phyloP scores from a whole-genome alignment of 2,329 filamentous ascomycete genomes.

The Penicillium sp. region DNA sequence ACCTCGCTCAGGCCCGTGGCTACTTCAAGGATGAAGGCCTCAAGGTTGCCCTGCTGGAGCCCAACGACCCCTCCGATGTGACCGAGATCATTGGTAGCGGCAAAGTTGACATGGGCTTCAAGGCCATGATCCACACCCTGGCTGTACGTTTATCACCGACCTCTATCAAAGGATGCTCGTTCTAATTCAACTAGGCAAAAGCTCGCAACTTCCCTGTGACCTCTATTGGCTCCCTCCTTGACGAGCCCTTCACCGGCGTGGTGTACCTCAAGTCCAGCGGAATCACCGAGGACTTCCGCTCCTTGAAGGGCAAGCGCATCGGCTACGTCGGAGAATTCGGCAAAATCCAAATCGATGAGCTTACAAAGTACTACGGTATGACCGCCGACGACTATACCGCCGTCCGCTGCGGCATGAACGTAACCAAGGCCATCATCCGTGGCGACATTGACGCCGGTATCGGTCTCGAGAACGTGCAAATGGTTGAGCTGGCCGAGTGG shows the following conservation, averaged over 20 bases:
- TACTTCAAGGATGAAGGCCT: slow-evolving; percentile 74
- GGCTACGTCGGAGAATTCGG: slow-evolving; percentile 80
- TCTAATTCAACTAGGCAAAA: slow-evolving; percentile 58
- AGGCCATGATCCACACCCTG: slow-evolving; percentile 81
- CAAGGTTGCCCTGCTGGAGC: slow-evolving; percentile 74
- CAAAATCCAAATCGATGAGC: slow-evolving; percentile 80
- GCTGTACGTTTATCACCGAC: slow-evolving; percentile 51
- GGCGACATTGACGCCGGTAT: slow-evolving; percentile 73
- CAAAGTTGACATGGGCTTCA: slow-evolving; percentile 77
- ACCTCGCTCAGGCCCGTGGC: slow-evolving; percentile 73
- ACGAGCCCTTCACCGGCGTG: slow-evolving; percentile 78
- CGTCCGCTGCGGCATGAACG: slow-evolving; percentile 78
- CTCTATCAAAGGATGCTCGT: neutral
- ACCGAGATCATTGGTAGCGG: slow-evolving; percentile 77
- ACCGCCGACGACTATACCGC: slow-evolving; percentile 71
- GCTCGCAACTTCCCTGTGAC: slow-evolving; percentile 71
- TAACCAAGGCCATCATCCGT: slow-evolving; percentile 72
- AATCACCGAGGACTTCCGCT: slow-evolving; percentile 73
- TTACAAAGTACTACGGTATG: slow-evolving; percentile 77
- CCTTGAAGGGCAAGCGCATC: slow-evolving; percentile 73
- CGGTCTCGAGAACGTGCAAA: slow-evolving; percentile 78
- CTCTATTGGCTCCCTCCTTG: slow-evolving; percentile 72
- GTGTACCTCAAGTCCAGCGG: slow-evolving; percentile 74
- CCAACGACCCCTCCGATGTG: slow-evolving; percentile 77
- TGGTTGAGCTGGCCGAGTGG: slow-evolving; percentile 80